Evolutionary conservation across 129 eudicot genomes (phyloP).

Genomic region (Lactuca saligna): DNA sequence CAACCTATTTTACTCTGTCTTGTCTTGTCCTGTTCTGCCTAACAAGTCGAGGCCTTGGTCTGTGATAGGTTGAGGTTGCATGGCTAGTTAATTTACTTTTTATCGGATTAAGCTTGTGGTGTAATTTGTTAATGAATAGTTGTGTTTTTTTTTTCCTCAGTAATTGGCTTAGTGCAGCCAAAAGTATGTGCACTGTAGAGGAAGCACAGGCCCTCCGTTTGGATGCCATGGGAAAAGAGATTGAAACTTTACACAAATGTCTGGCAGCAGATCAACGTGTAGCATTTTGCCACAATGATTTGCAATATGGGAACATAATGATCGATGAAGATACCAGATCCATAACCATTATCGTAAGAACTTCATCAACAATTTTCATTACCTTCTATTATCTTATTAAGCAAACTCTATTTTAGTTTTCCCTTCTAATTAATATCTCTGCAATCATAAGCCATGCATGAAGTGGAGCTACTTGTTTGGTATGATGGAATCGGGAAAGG

Average conservation of each 20-base stretch:
- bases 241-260: constrained; percentile 49
- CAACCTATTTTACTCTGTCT: too few species aligned
- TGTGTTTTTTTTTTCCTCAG: constrained; percentile 32
- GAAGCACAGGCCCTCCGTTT: constrained; percentile 53
- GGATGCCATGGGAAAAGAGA: constrained; percentile 61
- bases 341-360: constrained; percentile 82
- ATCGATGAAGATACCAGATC: constrained; percentile 79
- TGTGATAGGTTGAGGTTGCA: constrained; percentile 30
- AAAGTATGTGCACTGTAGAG: constrained; percentile 49
- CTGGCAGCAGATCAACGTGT: constrained; percentile 43
- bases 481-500: neutral
- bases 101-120: constrained; percentile 5
- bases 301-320: constrained; percentile 99
- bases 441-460: constrained; percentile 4
- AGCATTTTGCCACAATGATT: constrained; percentile 95
- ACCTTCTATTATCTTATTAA: constrained; percentile 11
- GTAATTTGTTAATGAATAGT: constrained; percentile 1
- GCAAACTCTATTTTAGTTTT: constrained; percentile 13
- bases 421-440: constrained; percentile 15
- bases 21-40: too few species aligned
- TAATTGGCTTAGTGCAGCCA: constrained; percentile 65
- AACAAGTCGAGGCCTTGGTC: constrained; percentile 1
- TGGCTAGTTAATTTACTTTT: constrained; percentile 18
- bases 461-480: neutral
- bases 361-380: constrained; percentile 11